phyloP scores from a whole-genome alignment of 768 basidiomycete species.

The Tylopilus plumbeoviolaceoides region DNA sequence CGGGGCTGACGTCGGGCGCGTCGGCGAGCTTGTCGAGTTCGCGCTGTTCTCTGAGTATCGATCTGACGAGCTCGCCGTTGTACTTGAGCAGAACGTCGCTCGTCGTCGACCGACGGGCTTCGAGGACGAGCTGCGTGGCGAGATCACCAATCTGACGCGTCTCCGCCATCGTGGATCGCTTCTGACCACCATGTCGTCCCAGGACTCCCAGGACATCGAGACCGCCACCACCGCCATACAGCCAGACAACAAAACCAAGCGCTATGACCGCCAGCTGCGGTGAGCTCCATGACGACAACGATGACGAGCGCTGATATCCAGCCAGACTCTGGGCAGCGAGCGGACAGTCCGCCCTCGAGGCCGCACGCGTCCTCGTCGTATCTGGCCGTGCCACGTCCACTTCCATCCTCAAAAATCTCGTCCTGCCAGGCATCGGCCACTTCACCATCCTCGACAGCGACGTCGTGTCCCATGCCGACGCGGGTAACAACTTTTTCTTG shows the following conservation, averaged over 20 bases:
- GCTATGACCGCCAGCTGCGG: conserved; percentile 96
- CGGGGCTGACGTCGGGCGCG: conserved; percentile 46
- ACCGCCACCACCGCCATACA: conserved; percentile 42
- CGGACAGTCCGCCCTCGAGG: conserved; percentile 87
- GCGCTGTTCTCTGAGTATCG: conserved; percentile 87
- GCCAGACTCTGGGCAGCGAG: conserved; percentile 87
- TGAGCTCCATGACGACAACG: conserved; percentile 20
- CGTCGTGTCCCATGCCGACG: conserved; percentile 64
- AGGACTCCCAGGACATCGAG: conserved; percentile 47
- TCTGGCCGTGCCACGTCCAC: conserved; percentile 81
- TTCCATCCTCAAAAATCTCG: conserved; percentile 91
- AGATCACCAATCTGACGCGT: conserved; percentile 70
- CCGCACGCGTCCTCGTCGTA: conserved; percentile 75
- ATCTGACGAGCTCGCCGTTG: conserved; percentile 83
- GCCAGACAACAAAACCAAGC: conserved; percentile 83
- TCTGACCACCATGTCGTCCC: conserved; percentile 23
- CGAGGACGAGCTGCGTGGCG: conserved; percentile 81
- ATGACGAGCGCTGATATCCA: not conserved
- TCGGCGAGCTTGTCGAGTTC: conserved; percentile 65
- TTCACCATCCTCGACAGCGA: conserved; percentile 84
- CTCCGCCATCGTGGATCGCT: conserved; percentile 26
- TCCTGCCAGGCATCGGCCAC: conserved; percentile 92
- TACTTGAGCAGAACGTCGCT: conserved; percentile 87
- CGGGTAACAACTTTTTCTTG: conserved; percentile 97
- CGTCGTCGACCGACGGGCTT: conserved; percentile 80